phyloP scores from a whole-genome alignment of 2,329 filamentous ascomycete species.

The Aspergillus amoenus region DNA sequence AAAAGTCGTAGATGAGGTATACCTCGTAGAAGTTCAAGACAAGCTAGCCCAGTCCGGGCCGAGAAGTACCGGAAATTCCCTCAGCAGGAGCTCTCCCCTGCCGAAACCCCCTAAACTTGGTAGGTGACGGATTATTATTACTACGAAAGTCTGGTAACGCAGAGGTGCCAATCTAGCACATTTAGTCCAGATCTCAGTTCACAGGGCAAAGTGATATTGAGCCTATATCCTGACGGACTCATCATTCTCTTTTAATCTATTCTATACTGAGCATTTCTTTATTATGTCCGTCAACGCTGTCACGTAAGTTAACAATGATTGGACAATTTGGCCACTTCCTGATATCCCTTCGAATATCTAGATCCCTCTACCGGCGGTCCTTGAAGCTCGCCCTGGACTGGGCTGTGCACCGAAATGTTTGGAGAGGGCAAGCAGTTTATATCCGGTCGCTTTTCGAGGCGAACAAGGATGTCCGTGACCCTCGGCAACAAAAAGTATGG shows the following conservation, averaged over 20 bases:
- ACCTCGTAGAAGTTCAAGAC: not conserved
- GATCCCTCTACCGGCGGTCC: conserved; percentile 82
- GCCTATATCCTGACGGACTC: not conserved
- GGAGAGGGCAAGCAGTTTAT: conserved; percentile 94
- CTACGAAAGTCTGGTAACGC: conserved; percentile 27
- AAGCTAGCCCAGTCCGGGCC: conserved; percentile 24
- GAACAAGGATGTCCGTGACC: conserved; percentile 80
- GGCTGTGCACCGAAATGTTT: conserved; percentile 87
- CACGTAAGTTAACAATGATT: conserved; percentile 32
- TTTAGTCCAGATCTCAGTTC: conserved; percentile 1
- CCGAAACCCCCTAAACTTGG: conserved; percentile 16
- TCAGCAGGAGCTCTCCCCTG: conserved; percentile 16
- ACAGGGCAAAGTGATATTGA: not conserved
- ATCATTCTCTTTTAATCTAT: not conserved
- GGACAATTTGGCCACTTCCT: conserved; percentile 5
- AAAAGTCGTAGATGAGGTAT: conserved; percentile 19
- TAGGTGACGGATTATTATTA: conserved; percentile 35
- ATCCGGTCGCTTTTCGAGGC: conserved; percentile 94
- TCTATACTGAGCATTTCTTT: not conserved
- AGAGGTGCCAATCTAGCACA: conserved; percentile 24
- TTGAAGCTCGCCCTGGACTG: conserved; percentile 93
- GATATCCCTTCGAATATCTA: conserved; percentile 28
- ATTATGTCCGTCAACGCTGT: conserved; percentile 40
- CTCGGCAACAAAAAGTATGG: conserved; percentile 77
- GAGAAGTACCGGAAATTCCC: conserved; percentile 31